Evolutionary conservation across 1,284 basidiomycete genomes (phyloP).

Genomic region (Apiotrichum gracile): DNA sequence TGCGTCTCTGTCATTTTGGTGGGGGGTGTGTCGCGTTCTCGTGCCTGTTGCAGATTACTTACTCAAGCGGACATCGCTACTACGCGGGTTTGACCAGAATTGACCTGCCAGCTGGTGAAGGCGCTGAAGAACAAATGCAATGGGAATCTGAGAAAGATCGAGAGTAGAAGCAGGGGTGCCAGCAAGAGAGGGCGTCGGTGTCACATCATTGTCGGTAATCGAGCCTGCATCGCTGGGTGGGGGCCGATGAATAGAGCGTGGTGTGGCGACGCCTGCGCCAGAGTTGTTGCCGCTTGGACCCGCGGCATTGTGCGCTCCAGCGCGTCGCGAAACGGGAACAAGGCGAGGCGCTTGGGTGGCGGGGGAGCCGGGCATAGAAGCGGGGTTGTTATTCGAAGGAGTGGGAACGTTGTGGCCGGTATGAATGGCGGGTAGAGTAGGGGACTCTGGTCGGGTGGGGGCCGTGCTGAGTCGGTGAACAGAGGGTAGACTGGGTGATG

Average conservation of each 20-base stretch:
- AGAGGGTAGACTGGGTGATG: neutral
- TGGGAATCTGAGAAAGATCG: slow-evolving; percentile 24
- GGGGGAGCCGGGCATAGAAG: neutral
- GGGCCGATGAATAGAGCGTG: neutral
- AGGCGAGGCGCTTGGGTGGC: neutral
- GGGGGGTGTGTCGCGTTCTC: no score
- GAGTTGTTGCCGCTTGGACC: neutral
- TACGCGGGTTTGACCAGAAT: slow-evolving; percentile 36
- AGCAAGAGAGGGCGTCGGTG: neutral
- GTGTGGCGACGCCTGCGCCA: neutral
- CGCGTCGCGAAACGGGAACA: neutral
- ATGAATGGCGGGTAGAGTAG: neutral
- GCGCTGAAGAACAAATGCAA: slow-evolving; percentile 34
- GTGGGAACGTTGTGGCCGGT: neutral
- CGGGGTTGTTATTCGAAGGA: neutral
- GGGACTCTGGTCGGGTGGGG: neutral
- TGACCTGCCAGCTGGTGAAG: slow-evolving; percentile 32
- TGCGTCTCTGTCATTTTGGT: no score
- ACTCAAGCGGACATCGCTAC: slow-evolving; percentile 41
- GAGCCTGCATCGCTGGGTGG: neutral
- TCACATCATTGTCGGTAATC: neutral
- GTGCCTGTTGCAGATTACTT: slow-evolving; percentile 13
- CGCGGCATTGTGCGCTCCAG: neutral
- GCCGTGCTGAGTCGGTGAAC: neutral
- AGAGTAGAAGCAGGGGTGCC: neutral